Evolutionary conservation across 1,139 yeast genomes (phyloP).

Genomic region (Geotrichum citri-aurantii): DNA sequence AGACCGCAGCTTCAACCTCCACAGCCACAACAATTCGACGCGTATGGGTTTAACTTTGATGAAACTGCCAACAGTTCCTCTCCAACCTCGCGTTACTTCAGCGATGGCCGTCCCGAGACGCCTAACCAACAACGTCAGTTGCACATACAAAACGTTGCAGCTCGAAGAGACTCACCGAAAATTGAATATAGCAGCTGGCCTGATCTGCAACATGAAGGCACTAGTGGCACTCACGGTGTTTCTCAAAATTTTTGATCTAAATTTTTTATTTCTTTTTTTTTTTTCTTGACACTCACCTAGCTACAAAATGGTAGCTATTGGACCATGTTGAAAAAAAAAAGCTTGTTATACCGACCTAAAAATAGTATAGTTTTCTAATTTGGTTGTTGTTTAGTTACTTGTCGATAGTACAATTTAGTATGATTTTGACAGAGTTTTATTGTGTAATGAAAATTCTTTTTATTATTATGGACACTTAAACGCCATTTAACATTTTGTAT

Average conservation of each 20-base stretch:
- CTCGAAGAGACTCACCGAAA: slow-evolving; percentile 11
- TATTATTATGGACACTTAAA: too few species aligned
- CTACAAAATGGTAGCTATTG: neutral
- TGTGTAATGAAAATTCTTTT: too few species aligned
- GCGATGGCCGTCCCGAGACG: neutral
- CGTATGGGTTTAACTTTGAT: neutral
- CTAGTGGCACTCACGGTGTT: neutral
- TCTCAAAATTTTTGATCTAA: neutral
- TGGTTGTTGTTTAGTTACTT: too few species aligned
- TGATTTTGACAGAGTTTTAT: too few species aligned
- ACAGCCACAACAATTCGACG: neutral
- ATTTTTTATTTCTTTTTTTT: neutral
- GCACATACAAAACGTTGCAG: slow-evolving; percentile 14
- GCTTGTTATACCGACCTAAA: neutral
- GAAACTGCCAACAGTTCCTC: neutral
- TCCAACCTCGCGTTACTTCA: neutral
- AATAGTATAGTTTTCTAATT: neutral
- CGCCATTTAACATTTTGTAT: too few species aligned
- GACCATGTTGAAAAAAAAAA: neutral
- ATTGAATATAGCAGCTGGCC: slow-evolving; percentile 13
- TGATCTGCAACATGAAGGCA: neutral
- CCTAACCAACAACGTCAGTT: slow-evolving; percentile 1
- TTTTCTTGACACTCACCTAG: neutral
- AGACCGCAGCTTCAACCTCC: neutral
- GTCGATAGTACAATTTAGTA: too few species aligned